Base-by-base conservation (phyloP, 1,284 basidiomycete species). In the Microbotryum intermedium region DNA sequence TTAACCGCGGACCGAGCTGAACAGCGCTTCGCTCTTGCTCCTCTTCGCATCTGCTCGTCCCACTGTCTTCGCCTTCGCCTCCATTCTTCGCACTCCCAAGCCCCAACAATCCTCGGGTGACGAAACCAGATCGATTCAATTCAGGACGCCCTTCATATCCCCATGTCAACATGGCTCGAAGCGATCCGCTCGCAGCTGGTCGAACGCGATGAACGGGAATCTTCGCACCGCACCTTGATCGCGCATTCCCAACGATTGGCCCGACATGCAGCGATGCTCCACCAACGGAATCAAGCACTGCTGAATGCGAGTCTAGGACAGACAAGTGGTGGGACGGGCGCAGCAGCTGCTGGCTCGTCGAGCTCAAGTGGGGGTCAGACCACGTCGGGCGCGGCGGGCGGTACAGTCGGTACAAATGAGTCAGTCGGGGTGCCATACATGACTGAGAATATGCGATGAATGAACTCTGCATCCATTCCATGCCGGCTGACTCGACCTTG, bases 231-330 rank as follows among this genome's bases (percentile, higher is more conserved):
- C 21, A 30, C 43, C 11, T 10, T 67, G n/a, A 57, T 63, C 30
- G 44, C 54, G 20, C 55, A 59, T 53, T 56, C 53, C 50, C 84
- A 86, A 67, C 83, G 88, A 72, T 81, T 95, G 66, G 89, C 90
- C 4, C 87, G 89, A 71, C 89, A 91, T 73, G 87, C 90, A 29
- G 85, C 88, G 70, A 80, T 90, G 20, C 79, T 94, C 70, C 92
- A 90, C 74, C 86, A 92, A 72, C 83, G 91, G 55, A 94, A 95
- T 80, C 81, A 83, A 29, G 86, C 87, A 16, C 80, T 95, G 21
- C 77, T 94, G 58, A 81, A 85, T 58, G 88, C 88, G 8, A 49
- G 46, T 2, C 29, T 45, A 2, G 6, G 43, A n/a, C 43, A 20
- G 10, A 39, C 26, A 34, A 49, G 29, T 4, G 25, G 34, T 42